Conservation (phyloP, 129 eudicot species). For the Chrysanthemum seticuspe region DNA sequence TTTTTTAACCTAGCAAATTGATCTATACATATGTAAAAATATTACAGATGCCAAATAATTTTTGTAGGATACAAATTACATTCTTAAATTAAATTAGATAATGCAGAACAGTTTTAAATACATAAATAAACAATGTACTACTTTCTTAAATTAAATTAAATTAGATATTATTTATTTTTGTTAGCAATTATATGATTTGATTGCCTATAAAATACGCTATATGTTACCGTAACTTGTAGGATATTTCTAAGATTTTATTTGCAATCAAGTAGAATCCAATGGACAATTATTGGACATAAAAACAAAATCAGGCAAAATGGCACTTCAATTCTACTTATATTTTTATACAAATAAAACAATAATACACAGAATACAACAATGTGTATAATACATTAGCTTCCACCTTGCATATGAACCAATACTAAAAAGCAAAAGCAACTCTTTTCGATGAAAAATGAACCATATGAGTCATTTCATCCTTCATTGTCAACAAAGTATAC, state of each 20-base stretch:
- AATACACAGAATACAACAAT: neutral
- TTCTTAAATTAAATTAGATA: too few relatives aligned
- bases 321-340: neutral
- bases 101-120: too few relatives aligned
- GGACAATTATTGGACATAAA: conserved; percentile 1
- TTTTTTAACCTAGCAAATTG: too few relatives aligned
- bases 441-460: neutral
- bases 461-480: neutral
- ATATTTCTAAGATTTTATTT: too few relatives aligned
- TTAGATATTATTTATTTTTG: neutral
- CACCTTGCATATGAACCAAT: too few relatives aligned
- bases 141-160: too few relatives aligned
- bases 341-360: neutral
- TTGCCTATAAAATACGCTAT: conserved; percentile 2
- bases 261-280: conserved; percentile 15
- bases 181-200: conserved; percentile 9
- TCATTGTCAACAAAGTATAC: neutral
- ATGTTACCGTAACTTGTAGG: neutral
- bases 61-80: too few relatives aligned
- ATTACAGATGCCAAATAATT: too few relatives aligned
- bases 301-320: conserved; percentile 5
- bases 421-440: neutral
- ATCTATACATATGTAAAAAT: too few relatives aligned
- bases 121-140: too few relatives aligned
- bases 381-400: too few relatives aligned